Base-by-base conservation (phyloP, 371 early-diverging fungal genomes). In the Dentiscutata heterogama region DNA sequence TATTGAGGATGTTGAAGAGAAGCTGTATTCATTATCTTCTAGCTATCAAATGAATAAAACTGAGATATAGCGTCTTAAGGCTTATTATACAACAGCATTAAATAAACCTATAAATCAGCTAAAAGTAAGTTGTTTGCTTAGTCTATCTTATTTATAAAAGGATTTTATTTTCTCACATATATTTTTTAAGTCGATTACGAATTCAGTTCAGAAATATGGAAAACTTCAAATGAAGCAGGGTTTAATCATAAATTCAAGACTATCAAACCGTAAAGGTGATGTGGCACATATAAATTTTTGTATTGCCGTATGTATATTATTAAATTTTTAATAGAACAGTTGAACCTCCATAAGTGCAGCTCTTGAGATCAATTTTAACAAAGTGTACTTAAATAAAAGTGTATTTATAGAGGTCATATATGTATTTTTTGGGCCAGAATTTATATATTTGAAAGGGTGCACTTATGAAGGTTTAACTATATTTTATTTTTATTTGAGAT, bases 71-170 rank as follows among this genome's bases (percentile, higher is more conserved):
- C 7, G 8, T 7, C 63, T 63, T 25, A 63, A 25, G 25, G 14
- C 63, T 63, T 63, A 63, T 22, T 63, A 63, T 63, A 22, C 14
- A 27, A 63, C 7, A 63, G 63, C 63, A 63, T 63, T 63, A 27
- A 22, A 63, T 27, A 67, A 67, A 67, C 31, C 11, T 10, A 35
- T 18, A 67, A 67, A 67, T 39, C 67, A 67, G 67, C 16, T 67
- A 31, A 8, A 27, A 20, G 31, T 35, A 39, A 20, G 27, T 39
- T 18, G 4, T 35, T 29, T 18, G 18, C 16, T 67, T 18, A 31
- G 14, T 0, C 14, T 35, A 18, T 18, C 3, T 35, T 31, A 31
- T 10, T 39, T 35, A 65, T 31, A 65, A 67, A 16, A 16, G 6
- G 2, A 3, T 39, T 3, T 63, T 8, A 22, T 8, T 22, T 25